These are phyloP conservation scores for Vanrija humicola DNA, from an alignment of 1,284 basidiomycete species.

Conservation along the genomic window DNA sequence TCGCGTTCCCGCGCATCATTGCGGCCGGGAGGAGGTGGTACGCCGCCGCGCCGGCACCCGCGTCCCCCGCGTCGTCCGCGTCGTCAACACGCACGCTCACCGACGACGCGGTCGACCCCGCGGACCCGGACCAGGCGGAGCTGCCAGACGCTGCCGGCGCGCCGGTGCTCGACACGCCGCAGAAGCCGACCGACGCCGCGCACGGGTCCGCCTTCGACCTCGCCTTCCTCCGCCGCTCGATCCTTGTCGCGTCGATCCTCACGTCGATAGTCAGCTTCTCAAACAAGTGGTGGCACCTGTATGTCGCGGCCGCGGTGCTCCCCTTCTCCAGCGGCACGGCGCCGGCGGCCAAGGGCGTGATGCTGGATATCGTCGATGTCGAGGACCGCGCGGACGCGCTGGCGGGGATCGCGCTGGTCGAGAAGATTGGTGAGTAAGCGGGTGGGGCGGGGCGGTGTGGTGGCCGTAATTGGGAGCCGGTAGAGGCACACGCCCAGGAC, in stretches of 20 bases:
- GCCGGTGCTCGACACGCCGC: conserved; percentile 12
- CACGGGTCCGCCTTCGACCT: conserved; percentile 45
- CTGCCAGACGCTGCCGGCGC: conserved; percentile 19
- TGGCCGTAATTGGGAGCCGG: no score
- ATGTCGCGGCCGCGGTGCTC: conserved; percentile 40
- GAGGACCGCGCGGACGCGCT: conserved; percentile 39
- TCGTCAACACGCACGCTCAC: background rate
- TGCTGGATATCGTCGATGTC: conserved; percentile 41
- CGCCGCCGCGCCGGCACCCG: conserved; percentile 21
- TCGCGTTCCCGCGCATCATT: conserved; percentile 43
- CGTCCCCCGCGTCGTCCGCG: conserved; percentile 3
- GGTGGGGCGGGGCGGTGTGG: no score
- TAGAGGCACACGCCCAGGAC: no score
- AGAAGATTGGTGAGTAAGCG: conserved; percentile 25
- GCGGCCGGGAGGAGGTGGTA: conserved; percentile 25
- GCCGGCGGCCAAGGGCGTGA: conserved; percentile 46
- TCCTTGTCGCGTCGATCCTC: conserved; percentile 42
- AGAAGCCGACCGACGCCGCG: conserved; percentile 9
- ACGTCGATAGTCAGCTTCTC: conserved; percentile 31
- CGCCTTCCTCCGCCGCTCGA: conserved; percentile 40
- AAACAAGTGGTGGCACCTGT: conserved; percentile 37
- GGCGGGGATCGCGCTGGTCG: conserved; percentile 43
- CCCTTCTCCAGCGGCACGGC: conserved; percentile 48
- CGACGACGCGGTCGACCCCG: conserved; percentile 11
- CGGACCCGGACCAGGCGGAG: conserved; percentile 22